phyloP scores from a whole-genome alignment of 768 basidiomycete genomes.

The Dacryopinax primogenitus region DNA sequence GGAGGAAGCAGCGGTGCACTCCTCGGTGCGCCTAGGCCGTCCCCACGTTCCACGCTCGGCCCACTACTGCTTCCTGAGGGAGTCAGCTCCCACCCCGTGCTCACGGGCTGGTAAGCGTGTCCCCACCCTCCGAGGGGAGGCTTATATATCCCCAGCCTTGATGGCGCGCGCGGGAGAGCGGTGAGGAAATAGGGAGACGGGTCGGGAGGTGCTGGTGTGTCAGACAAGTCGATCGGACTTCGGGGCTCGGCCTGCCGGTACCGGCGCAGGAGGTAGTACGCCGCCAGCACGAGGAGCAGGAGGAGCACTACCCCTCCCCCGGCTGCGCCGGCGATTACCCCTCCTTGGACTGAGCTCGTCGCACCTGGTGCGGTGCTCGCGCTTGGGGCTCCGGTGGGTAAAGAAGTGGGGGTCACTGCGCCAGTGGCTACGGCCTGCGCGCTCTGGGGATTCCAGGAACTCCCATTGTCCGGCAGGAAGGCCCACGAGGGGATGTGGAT shows the following conservation, averaged over 20 bases:
- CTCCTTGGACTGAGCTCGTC: neutral
- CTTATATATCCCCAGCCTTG: neutral
- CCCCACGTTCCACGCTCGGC: neutral
- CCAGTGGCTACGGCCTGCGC: neutral
- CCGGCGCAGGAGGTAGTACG: slow-evolving; percentile 10
- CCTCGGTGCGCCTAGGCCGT: neutral
- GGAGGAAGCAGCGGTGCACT: neutral
- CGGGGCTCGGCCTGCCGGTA: neutral
- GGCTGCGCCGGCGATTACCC: slow-evolving; percentile 16
- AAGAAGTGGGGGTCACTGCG: neutral
- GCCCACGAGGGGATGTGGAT: neutral
- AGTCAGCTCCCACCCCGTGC: neutral
- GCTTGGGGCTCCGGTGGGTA: neutral
- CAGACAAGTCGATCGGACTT: neutral
- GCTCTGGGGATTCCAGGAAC: neutral
- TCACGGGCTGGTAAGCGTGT: neutral
- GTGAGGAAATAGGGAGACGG: neutral
- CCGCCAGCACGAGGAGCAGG: slow-evolving; percentile 9
- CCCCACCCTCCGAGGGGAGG: neutral
- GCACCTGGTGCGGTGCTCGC: neutral
- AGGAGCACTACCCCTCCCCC: slow-evolving; percentile 16
- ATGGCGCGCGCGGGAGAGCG: neutral
- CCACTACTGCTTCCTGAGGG: too few relatives aligned
- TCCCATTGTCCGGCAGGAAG: neutral
- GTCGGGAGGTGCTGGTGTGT: neutral